Conservation (phyloP, 2,329 filamentous ascomycete species). For the Graphiopsis chlorocephala region DNA sequence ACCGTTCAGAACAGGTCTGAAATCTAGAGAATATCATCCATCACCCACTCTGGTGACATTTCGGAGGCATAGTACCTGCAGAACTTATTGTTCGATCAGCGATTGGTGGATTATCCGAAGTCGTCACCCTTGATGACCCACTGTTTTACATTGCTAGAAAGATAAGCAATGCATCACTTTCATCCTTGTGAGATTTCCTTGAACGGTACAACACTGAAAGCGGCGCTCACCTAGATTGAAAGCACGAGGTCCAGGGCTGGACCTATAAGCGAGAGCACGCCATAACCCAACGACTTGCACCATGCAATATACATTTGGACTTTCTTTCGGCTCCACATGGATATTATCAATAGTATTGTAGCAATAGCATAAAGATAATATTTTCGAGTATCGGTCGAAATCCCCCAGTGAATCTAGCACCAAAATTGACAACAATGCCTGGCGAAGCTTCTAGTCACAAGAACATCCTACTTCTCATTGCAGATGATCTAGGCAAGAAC, state of each 20-base stretch:
- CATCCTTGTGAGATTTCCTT: background rate
- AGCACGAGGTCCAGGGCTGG: background rate
- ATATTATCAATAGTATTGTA: background rate
- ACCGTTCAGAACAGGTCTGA: background rate
- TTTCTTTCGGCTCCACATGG: background rate
- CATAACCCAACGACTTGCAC: background rate
- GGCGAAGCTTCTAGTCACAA: background rate
- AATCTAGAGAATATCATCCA: background rate
- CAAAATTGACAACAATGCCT: background rate
- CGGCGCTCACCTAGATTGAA: background rate
- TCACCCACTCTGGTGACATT: background rate
- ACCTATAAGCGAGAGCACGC: background rate
- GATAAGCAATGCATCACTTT: background rate
- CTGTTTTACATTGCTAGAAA: background rate
- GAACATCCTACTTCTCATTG: background rate
- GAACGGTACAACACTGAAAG: background rate
- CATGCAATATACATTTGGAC: background rate
- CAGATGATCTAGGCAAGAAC: background rate
- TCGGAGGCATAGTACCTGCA: background rate
- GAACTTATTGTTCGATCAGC: too few relatives aligned
- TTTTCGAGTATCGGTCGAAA: background rate
- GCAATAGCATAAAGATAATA: background rate
- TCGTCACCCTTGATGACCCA: background rate
- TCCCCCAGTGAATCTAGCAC: background rate
- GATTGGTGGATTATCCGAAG: background rate